Percentiles rank a stretch among this genome's conserved stretches.
Conservation (phyloP, 2,329 filamentous ascomycete genomes). For the Aspergillus sp. region DNA sequence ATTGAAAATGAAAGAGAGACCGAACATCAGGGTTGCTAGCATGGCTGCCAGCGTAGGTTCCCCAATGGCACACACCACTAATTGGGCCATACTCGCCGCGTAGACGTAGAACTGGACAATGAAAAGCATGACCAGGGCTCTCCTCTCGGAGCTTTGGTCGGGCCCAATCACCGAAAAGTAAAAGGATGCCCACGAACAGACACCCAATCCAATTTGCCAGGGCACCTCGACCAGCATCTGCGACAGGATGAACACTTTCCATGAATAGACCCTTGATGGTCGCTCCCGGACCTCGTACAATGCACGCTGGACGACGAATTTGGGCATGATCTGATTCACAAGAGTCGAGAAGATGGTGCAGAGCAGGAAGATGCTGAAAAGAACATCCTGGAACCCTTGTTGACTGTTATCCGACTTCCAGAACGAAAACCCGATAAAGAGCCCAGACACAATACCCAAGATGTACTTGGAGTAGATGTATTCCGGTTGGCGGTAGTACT, state of each 20-base stretch:
- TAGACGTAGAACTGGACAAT: conserved; percentile 8
- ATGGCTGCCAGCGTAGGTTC: conserved; percentile 2
- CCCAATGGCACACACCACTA: conserved; percentile 1
- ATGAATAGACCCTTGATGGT: conserved; percentile 75
- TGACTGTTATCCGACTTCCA: conserved; percentile 66
- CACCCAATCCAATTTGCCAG: conserved; percentile 71
- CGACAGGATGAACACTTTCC: conserved; percentile 78
- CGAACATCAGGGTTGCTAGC: neutral
- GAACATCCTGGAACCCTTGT: conserved; percentile 77
- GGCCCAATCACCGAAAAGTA: conserved; percentile 67
- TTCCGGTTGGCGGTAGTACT: conserved; percentile 79
- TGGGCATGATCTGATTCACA: conserved; percentile 63
- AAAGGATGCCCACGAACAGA: conserved; percentile 74
- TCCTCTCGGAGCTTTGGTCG: neutral
- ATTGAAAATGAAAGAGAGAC: conserved; percentile 30
- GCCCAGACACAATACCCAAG: conserved; percentile 58
- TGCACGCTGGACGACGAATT: conserved; percentile 74
- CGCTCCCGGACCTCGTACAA: conserved; percentile 81
- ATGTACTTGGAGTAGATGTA: conserved; percentile 78
- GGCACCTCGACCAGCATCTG: conserved; percentile 72
- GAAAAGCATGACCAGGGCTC: conserved; percentile 5
- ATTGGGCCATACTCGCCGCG: conserved; percentile 7
- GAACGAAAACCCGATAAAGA: conserved; percentile 76
- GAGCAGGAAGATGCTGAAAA: conserved; percentile 80
- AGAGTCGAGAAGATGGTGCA: conserved; percentile 48